Base-by-base conservation (phyloP, 1,284 basidiomycete species). In the Polyporus tsugae region DNA sequence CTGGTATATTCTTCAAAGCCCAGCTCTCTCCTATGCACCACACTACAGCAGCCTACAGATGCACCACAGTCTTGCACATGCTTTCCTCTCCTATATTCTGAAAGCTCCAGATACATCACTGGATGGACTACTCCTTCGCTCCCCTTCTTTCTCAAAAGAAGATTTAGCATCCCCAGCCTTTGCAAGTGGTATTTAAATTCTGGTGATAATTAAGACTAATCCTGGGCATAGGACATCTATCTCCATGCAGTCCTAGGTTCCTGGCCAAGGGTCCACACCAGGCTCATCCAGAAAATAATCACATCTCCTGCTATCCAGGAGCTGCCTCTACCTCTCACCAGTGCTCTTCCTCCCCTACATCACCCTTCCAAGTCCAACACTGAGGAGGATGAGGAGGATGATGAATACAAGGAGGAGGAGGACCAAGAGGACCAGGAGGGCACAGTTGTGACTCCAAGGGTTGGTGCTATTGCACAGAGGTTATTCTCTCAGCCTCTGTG, bases 1-100 rank as follows among this genome's bases (percentile, higher is more conserved):
- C 0, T 91, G 90, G 90, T 91, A 92, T 72, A 89, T 91, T 66
- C 80, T 91, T 2, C 81, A 82, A 13, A 67, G 69, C 2, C 89
- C 90, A 0, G 82, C 85, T 0, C 58, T 64, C 1, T 35, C 66
- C 2, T 91, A 91, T 71, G 67, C 64, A 2, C 75, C 79, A 0
- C 82, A 82, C 65, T 90, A 83, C 71, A 63, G 66, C 1, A 64
- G 75, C 0, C 86, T 88, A 63, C 88, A 85, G 82, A 76, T 82
- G 15, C 79, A 80, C 55, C 87, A 89, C 69, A 0, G 60, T 88
- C 15, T 77, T 86, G 1, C 85, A 89, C 71, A 74, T 85, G 10
- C 22, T 6, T 66, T 88, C 1, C 75, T 88, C 33, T 77, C 78
- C 1, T 75, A 75, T 2, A 77, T 80, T 13, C 62, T 84, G 13